Evolutionary conservation across 495 filamentous ascomycete genomes (phyloP).

Genomic region (Cercophora samala): DNA sequence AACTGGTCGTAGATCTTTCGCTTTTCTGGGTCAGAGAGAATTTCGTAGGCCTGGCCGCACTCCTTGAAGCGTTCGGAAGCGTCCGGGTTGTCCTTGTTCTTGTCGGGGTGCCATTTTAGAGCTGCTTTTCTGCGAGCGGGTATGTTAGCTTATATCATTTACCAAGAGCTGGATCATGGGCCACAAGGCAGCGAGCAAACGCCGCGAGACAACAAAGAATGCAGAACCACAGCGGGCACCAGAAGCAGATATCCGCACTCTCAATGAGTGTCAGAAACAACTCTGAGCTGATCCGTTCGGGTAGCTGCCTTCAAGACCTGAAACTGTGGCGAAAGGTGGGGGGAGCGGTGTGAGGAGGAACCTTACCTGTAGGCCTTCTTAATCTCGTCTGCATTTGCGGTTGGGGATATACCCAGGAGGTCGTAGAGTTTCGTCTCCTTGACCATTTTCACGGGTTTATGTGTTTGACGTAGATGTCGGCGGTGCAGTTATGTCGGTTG

Average conservation of each 20-base stretch:
- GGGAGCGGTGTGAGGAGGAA: constrained; percentile 8
- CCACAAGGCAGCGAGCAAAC: background rate
- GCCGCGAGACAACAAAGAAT: background rate
- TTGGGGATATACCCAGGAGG: constrained; percentile 67
- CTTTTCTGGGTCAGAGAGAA: constrained; percentile 95
- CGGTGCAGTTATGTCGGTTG: background rate
- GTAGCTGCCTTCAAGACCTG: background rate
- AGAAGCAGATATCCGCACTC: background rate
- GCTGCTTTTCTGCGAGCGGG: constrained; percentile 67
- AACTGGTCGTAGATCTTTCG: constrained; percentile 93
- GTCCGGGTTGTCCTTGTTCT: constrained; percentile 86
- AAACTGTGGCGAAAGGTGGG: background rate
- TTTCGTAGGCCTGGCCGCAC: constrained; percentile 94
- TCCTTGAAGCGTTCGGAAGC: constrained; percentile 93
- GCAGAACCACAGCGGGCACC: background rate
- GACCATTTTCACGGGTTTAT: constrained; percentile 58
- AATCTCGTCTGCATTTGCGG: constrained; percentile 86
- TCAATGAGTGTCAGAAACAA: background rate
- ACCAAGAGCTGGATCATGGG: background rate
- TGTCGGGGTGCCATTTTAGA: constrained; percentile 92
- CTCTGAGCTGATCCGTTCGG: constrained; percentile 3
- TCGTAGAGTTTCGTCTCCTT: constrained; percentile 87
- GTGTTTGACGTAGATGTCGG: constrained; percentile 3
- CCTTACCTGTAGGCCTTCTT: constrained; percentile 91
- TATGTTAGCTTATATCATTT: constrained; percentile 21